Base-by-base conservation (phyloP, 164 flowering plant species). In the Piper longum region DNA sequence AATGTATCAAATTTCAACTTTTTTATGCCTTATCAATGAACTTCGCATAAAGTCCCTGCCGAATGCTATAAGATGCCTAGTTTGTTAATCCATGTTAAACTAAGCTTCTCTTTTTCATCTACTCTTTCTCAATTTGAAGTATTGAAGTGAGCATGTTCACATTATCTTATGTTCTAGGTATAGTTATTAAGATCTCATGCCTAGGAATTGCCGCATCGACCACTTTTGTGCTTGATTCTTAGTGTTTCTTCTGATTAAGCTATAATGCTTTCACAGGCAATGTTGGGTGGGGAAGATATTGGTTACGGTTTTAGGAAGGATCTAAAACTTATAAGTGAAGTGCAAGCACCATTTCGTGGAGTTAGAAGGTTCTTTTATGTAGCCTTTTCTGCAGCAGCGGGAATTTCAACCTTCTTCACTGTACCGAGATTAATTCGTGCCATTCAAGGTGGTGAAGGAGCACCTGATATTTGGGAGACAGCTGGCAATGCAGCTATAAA, bases 331-430 rank as follows among this genome's bases (percentile, higher is more conserved):
- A 93, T 90, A 43, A 87, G 97, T 78, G 99, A 93, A 80, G 99
- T 93, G 64, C 96, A 87, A 80, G 97, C 99, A 65, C 97, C 97
- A 69, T 93, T 93, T 70, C 92, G 99, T 67, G 97, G 99, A 55
- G 80, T 93, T 72, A 71, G 97, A 73, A 88, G 83, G 75, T 93
- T 93, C 75, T 90, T 93, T 67, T 93, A 83, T 72, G 77, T 93
- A 45, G 97, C 99, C 67, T 73, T 93, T 65, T 61, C 89, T 58
- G 95, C 97, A 62, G 97, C 95, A 66, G 99, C 99, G 1, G 99
- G 97, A 67, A 84, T 93, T 69, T 85, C 96, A 61, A 68, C 79
- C 55, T 77, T 93, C 64, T 84, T 93, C 55, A 90, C 91, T 7
- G 56, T 87, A 65, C 97, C 99, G 40, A 83, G 92, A 74, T 73